Evolutionary conservation across 2,329 filamentous ascomycete genomes (phyloP).

Genomic region (Neopestalotiopsis rosae): DNA sequence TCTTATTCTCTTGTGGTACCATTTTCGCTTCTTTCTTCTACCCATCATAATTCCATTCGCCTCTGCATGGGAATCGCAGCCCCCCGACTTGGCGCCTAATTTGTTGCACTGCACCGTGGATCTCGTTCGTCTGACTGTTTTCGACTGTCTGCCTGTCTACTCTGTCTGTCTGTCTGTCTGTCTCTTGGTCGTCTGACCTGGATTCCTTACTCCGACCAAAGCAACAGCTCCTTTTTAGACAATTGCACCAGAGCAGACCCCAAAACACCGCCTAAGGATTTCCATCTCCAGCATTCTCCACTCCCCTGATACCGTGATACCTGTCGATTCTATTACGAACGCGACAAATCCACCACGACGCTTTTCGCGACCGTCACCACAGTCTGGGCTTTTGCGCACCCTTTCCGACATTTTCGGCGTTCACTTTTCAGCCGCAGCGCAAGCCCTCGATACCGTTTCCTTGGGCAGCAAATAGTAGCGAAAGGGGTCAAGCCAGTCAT

Average conservation of each 20-base stretch:
- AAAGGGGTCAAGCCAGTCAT: constrained; percentile 34
- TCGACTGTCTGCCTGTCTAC: no score
- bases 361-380: neutral
- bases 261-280: neutral
- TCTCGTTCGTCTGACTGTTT: neutral
- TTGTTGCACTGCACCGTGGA: neutral
- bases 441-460: constrained; percentile 24
- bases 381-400: neutral
- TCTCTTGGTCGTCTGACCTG: neutral
- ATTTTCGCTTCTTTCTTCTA: constrained; percentile 2
- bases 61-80: neutral
- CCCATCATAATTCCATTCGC: constrained; percentile 2
- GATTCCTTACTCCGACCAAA: neutral
- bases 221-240: neutral
- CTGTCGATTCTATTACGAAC: constrained; percentile 18
- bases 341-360: constrained; percentile 17
- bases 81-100: neutral
- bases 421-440: constrained; percentile 24
- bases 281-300: constrained; percentile 12
- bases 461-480: constrained; percentile 28
- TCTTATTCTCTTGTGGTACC: neutral
- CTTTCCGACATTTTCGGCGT: neutral
- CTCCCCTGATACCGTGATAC: constrained; percentile 18
- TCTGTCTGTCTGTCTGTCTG: neutral
- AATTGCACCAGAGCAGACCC: neutral